A percentile compares a stretch with the other conserved stretches of the same genome.
phyloP scores from a whole-genome alignment of 1,284 basidiomycete genomes.

The Hymenochaete sp. region DNA sequence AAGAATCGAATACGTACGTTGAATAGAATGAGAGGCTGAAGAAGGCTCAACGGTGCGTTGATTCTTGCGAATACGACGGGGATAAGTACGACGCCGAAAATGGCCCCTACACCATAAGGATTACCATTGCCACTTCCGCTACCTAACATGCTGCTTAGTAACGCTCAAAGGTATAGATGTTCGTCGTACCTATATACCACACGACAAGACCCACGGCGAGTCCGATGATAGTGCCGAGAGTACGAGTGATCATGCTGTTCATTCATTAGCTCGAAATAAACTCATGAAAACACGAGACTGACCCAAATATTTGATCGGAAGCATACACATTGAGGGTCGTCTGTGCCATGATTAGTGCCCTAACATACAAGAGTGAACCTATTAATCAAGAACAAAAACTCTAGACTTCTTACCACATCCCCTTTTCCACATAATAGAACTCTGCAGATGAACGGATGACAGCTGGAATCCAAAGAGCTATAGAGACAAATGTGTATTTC shows the following conservation, averaged over 20 bases:
- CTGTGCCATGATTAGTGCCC: constrained; percentile 65
- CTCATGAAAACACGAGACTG: constrained; percentile 22
- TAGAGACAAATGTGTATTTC: constrained; percentile 45
- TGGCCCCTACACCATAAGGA: constrained; percentile 49
- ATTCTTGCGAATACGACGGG: constrained; percentile 49
- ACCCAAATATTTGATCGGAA: constrained; percentile 53
- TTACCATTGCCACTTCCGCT: constrained; percentile 44
- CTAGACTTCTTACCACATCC: constrained; percentile 30
- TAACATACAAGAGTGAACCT: constrained; percentile 15
- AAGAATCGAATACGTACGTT: constrained; percentile 25
- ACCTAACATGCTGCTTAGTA: constrained; percentile 30
- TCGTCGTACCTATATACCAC: constrained; percentile 44
- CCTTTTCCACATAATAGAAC: constrained; percentile 37
- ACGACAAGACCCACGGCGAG: constrained; percentile 42
- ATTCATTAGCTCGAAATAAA: background rate
- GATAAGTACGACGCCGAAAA: constrained; percentile 40
- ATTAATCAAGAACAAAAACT: background rate
- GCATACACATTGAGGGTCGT: constrained; percentile 53
- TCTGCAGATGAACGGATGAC: constrained; percentile 41
- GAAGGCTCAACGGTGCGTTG: constrained; percentile 37
- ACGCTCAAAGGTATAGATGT: background rate
- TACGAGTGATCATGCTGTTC: constrained; percentile 32
- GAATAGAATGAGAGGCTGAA: constrained; percentile 32
- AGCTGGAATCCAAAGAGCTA: constrained; percentile 49
- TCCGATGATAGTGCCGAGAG: constrained; percentile 39